Conservation (phyloP, 2,329 filamentous ascomycete genomes). For the Claviceps sp. region DNA sequence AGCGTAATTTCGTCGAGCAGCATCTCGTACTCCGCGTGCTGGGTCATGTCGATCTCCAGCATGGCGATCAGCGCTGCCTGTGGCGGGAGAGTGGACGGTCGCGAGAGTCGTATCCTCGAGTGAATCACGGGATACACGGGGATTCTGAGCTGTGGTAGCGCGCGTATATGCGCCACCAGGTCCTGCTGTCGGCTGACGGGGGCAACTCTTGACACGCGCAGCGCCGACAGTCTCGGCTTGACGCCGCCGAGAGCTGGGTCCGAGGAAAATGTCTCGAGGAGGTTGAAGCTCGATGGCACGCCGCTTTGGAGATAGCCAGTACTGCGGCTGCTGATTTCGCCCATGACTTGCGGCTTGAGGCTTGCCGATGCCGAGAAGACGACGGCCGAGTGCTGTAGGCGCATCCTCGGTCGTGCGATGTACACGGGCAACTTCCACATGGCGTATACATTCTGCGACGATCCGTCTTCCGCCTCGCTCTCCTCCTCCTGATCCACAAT, state of each 20-base stretch:
- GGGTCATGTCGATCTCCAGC: slow-evolving; percentile 61
- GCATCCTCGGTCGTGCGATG: slow-evolving; percentile 45
- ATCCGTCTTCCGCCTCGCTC: slow-evolving; percentile 12
- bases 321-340: slow-evolving; percentile 16
- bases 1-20: slow-evolving; percentile 46
- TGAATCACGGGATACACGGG: slow-evolving; percentile 57
- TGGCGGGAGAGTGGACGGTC: slow-evolving; percentile 43
- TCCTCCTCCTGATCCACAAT: slow-evolving; percentile 29
- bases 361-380: slow-evolving; percentile 51
- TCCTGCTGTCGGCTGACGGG: slow-evolving; percentile 52
- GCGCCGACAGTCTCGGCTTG: slow-evolving; percentile 55
- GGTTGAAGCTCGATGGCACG: slow-evolving; percentile 56
- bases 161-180: slow-evolving; percentile 48
- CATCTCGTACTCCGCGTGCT: slow-evolving; percentile 55
- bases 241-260: slow-evolving; percentile 50
- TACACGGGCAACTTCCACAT: slow-evolving; percentile 49
- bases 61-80: slow-evolving; percentile 53
- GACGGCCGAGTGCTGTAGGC: slow-evolving; percentile 51
- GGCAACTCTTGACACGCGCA: slow-evolving; percentile 60
- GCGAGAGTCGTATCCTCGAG: slow-evolving; percentile 58
- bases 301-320: slow-evolving; percentile 58
- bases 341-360: slow-evolving; percentile 34
- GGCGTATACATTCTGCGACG: slow-evolving; percentile 32
- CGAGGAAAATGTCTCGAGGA: slow-evolving; percentile 59
- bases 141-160: slow-evolving; percentile 47